These are phyloP conservation scores for Botrytis fabae DNA, from an alignment of 2,329 filamentous ascomycete species.

Conservation along the genomic window DNA sequence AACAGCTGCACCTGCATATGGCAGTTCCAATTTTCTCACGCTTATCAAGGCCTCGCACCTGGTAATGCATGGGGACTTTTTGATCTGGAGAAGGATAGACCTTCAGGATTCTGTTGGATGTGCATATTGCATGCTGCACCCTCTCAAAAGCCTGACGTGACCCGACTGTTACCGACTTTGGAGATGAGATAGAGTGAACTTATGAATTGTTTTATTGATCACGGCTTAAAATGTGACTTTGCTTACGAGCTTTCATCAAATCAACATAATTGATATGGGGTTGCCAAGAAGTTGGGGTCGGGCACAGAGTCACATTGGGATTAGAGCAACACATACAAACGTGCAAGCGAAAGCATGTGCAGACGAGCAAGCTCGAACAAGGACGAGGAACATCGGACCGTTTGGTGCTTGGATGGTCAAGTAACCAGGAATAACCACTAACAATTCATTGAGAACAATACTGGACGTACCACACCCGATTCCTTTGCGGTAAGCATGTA, in stretches of 20 bases:
- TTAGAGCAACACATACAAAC: conserved; percentile 3
- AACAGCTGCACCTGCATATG: conserved; percentile 25
- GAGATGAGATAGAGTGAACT: conserved; percentile 13
- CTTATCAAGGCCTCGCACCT: conserved; percentile 10
- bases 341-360: conserved; percentile 12
- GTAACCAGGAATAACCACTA: neutral
- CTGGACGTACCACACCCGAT: neutral
- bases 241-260: conserved; percentile 16
- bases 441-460: neutral
- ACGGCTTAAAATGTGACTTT: conserved; percentile 16
- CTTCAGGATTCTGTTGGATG: conserved; percentile 8
- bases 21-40: conserved; percentile 16
- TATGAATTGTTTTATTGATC: conserved; percentile 15
- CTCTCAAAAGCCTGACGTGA: conserved; percentile 20
- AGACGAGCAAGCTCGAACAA: conserved; percentile 21
- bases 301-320: conserved; percentile 22
- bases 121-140: conserved; percentile 20
- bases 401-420: conserved; percentile 20
- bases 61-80: conserved; percentile 14
- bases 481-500: neutral
- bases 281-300: conserved; percentile 19
- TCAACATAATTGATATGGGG: conserved; percentile 12
- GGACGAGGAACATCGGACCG: conserved; percentile 26
- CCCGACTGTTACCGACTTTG: conserved; percentile 18
- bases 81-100: conserved; percentile 10